Evolutionary conservation across 345 rosid species (phyloP).

Genomic region (Lagerstroemia speciosa): DNA sequence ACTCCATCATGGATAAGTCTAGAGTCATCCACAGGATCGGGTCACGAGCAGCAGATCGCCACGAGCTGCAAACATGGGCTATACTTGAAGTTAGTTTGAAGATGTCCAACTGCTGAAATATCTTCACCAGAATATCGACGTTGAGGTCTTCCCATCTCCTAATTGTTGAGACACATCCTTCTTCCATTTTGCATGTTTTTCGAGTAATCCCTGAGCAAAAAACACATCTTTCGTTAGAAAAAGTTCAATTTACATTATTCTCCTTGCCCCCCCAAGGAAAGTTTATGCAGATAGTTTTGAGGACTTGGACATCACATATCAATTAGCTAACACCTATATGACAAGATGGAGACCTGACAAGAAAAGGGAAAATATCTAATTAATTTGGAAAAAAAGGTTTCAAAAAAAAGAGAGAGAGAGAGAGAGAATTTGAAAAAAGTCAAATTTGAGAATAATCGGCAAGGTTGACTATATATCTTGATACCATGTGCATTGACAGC

Average conservation of each 20-base stretch:
- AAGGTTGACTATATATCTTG: background rate
- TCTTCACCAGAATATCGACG: constrained; percentile 56
- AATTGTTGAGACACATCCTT: constrained; percentile 16
- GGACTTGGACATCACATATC: too few species aligned
- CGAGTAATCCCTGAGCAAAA: background rate
- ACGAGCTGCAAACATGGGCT: constrained; percentile 69
- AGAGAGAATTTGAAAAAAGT: background rate
- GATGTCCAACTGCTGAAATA: constrained; percentile 50
- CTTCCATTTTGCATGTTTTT: constrained; percentile 30
- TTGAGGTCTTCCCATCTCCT: constrained; percentile 85
- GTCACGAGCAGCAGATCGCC: constrained; percentile 77
- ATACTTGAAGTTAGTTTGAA: constrained; percentile 50
- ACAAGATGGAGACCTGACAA: background rate
- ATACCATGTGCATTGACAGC: background rate
- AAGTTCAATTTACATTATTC: too few species aligned
- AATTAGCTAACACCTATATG: too few species aligned
- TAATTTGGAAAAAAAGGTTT: background rate
- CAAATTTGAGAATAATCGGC: background rate
- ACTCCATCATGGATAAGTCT: constrained; percentile 57
- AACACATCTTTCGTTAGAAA: background rate
- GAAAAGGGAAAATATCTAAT: background rate
- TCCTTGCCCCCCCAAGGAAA: too few species aligned
- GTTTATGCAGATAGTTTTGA: too few species aligned
- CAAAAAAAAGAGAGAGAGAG: too few species aligned
- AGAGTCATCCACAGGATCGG: constrained; percentile 83